A percentile compares a stretch with the other conserved stretches of the same genome.
Evolutionary conservation across 2,329 filamentous ascomycete species (phyloP).

Genomic region (Scedosporium apiospermum): DNA sequence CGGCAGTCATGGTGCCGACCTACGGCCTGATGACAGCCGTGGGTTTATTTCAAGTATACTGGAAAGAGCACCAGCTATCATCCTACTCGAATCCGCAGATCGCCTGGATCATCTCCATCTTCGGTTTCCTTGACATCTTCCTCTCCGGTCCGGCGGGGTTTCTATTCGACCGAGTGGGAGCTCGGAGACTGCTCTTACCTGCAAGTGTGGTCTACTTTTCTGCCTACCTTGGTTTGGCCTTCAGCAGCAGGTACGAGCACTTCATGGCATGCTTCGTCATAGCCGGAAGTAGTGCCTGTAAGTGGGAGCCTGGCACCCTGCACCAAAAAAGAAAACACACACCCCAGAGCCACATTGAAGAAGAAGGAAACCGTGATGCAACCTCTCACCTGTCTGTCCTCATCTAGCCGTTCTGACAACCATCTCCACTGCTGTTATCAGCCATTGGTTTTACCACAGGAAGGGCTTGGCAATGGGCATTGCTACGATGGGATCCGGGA

Average conservation of each 20-base stretch:
- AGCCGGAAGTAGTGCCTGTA: slow-evolving; percentile 55
- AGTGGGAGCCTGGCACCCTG: slow-evolving; percentile 66
- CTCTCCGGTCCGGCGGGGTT: slow-evolving; percentile 75
- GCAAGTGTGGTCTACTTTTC: slow-evolving; percentile 14
- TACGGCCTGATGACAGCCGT: slow-evolving; percentile 67
- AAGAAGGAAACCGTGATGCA: no score
- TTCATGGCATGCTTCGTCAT: slow-evolving; percentile 19
- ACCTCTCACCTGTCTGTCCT: slow-evolving; percentile 18
- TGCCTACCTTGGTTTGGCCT: slow-evolving; percentile 18
- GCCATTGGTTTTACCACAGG: slow-evolving; percentile 68
- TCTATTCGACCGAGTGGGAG: slow-evolving; percentile 68
- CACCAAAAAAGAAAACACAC: slow-evolving; percentile 40
- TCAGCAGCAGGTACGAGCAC: slow-evolving; percentile 16
- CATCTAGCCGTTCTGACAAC: slow-evolving; percentile 71
- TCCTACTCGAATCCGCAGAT: slow-evolving; percentile 56
- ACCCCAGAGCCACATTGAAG: slow-evolving; percentile 26
- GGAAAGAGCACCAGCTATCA: slow-evolving; percentile 60
- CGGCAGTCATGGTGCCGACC: slow-evolving; percentile 58
- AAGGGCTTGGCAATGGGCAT: slow-evolving; percentile 74
- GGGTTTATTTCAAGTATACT: slow-evolving; percentile 68
- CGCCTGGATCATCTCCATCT: slow-evolving; percentile 79
- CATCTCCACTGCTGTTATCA: slow-evolving; percentile 63
- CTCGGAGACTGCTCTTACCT: slow-evolving; percentile 41
- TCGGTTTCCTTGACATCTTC: slow-evolving; percentile 73
- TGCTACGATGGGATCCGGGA: slow-evolving; percentile 55